Conservation (phyloP, 192 early-diverging fungal genomes). For the Spinellus fusiger region DNA sequence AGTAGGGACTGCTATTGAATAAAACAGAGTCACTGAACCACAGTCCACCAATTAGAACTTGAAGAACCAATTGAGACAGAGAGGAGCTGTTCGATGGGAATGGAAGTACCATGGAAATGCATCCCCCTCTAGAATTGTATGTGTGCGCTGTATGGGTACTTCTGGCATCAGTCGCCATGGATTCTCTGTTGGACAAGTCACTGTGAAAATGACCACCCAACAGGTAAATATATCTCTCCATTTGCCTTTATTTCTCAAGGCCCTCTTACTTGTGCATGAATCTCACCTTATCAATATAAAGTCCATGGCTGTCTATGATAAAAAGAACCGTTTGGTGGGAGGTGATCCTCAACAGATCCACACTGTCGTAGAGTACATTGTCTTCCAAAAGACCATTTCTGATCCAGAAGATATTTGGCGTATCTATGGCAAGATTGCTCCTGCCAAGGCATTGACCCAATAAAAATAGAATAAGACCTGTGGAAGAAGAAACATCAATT, state of each 20-base stretch:
- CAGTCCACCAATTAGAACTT: slow-evolving; percentile 32
- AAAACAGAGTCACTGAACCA: not conserved
- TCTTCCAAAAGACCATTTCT: slow-evolving; percentile 57
- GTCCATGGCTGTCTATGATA: slow-evolving; percentile 48
- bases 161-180: slow-evolving; percentile 30
- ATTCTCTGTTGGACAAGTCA: slow-evolving; percentile 53
- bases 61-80: slow-evolving; percentile 57
- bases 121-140: slow-evolving; percentile 50
- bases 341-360: slow-evolving; percentile 48
- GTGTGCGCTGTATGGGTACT: slow-evolving; percentile 48
- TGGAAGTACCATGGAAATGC: slow-evolving; percentile 56
- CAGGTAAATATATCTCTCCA: slow-evolving; percentile 38
- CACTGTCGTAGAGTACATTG: slow-evolving; percentile 61
- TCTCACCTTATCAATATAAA: slow-evolving; percentile 13
- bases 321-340: slow-evolving; percentile 36
- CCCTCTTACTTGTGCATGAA: not conserved
- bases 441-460: slow-evolving; percentile 18
- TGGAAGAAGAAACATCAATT: not conserved
- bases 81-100: slow-evolving; percentile 40
- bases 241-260: not conserved
- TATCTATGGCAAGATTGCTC: slow-evolving; percentile 57
- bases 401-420: slow-evolving; percentile 57
- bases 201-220: slow-evolving; percentile 59
- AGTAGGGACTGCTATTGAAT: not conserved
- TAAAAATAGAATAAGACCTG: not conserved